phyloP scores from a whole-genome alignment of 2,329 filamentous ascomycete genomes.

The Drechslerella coelobrocha region DNA sequence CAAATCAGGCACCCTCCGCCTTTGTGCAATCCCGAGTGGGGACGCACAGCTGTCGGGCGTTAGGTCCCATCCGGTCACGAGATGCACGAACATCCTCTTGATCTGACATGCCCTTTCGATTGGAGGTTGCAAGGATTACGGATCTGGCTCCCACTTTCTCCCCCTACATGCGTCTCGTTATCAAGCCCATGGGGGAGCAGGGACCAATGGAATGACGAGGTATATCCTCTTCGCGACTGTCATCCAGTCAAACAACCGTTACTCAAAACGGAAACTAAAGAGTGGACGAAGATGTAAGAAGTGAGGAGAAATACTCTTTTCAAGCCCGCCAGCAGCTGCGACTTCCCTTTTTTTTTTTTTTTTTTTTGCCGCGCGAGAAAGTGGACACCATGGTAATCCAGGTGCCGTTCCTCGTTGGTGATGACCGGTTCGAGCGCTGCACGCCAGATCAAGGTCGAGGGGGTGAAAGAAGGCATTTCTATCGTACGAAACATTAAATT shows the following conservation, averaged over 20 bases:
- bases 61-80: slow-evolving; percentile 20
- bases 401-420: background rate
- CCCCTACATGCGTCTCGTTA: slow-evolving; percentile 26
- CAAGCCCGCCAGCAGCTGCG: slow-evolving; percentile 9
- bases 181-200: slow-evolving; percentile 15
- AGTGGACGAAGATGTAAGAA: background rate
- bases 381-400: slow-evolving; percentile 6
- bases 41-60: slow-evolving; percentile 13
- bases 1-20: slow-evolving; percentile 18
- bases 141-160: slow-evolving; percentile 29
- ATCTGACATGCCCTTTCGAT: slow-evolving; percentile 33
- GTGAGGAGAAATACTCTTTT: slow-evolving; percentile 1
- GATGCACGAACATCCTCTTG: slow-evolving; percentile 23
- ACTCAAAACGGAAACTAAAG: slow-evolving; percentile 32
- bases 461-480: background rate
- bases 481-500: background rate
- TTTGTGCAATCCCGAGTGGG: slow-evolving; percentile 21
- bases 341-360: background rate
- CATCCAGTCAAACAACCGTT: slow-evolving; percentile 13
- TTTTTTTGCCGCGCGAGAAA: background rate
- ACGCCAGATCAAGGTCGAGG: background rate
- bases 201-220: slow-evolving; percentile 24
- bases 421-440: background rate
- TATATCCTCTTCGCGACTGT: slow-evolving; percentile 9
- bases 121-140: slow-evolving; percentile 33